Evolutionary conservation across 805 yeast species (phyloP).

Genomic region (Wickerhamiella allomyrinae): DNA sequence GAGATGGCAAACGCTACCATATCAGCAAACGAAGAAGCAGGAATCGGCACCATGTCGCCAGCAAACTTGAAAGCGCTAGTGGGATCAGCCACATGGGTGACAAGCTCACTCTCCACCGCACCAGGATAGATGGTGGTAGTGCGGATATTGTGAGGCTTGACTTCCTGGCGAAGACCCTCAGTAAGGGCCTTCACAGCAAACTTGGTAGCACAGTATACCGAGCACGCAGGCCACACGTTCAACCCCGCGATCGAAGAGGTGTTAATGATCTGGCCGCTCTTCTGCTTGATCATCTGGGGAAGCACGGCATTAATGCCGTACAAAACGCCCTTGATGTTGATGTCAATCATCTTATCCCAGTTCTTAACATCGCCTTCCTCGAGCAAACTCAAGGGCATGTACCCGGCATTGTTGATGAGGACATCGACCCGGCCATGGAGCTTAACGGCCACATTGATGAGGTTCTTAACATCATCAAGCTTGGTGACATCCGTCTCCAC

Average conservation of each 20-base stretch:
- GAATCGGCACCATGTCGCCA: not conserved
- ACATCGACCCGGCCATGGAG: conserved; percentile 43
- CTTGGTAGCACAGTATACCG: conserved; percentile 53
- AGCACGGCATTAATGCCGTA: conserved; percentile 65
- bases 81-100: not conserved
- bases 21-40: not conserved
- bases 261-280: conserved; percentile 44
- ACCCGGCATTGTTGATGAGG: conserved; percentile 44
- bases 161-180: conserved; percentile 50
- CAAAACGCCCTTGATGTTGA: conserved; percentile 73
- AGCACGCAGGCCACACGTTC: conserved; percentile 50
- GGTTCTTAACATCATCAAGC: conserved; percentile 35
- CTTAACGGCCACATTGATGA: conserved; percentile 35
- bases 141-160: conserved; percentile 50
- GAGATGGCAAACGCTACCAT: not conserved
- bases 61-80: not conserved
- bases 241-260: conserved; percentile 54
- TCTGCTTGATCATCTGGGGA: conserved; percentile 51
- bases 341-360: conserved; percentile 50
- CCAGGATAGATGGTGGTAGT: conserved; percentile 61
- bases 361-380: conserved; percentile 49
- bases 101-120: conserved; percentile 55
- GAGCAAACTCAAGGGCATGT: conserved; percentile 55
- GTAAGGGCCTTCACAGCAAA: conserved; percentile 45
- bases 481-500: conserved; percentile 41